These are phyloP conservation scores for Naganishia onofrii DNA, from an alignment of 768 basidiomycete genomes.

Conservation along the genomic window DNA sequence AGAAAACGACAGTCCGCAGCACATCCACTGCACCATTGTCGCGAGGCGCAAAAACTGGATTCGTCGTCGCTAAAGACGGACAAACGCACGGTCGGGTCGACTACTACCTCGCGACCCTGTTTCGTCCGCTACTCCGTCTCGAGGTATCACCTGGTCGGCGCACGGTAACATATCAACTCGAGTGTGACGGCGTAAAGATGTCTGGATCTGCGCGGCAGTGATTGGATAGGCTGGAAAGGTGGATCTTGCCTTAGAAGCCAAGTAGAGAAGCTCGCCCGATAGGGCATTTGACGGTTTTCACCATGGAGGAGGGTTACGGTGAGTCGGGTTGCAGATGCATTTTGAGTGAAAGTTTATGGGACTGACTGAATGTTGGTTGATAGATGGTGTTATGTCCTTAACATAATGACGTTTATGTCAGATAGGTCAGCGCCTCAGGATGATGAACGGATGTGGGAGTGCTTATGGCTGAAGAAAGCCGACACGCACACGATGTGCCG, in stretches of 20 bases:
- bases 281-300: slow-evolving; percentile 29
- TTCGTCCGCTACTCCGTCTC: too few relatives aligned
- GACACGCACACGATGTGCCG: slow-evolving; percentile 9
- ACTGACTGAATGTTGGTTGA: not conserved
- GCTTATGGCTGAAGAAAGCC: slow-evolving; percentile 26
- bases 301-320: slow-evolving; percentile 28
- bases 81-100: too few relatives aligned
- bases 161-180: too few relatives aligned
- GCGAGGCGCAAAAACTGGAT: too few relatives aligned
- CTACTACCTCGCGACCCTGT: too few relatives aligned
- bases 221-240: not conserved
- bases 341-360: too few relatives aligned
- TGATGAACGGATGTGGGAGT: slow-evolving; percentile 21
- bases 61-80: too few relatives aligned
- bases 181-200: too few relatives aligned
- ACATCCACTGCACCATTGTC: too few relatives aligned
- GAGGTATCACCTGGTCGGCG: too few relatives aligned
- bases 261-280: slow-evolving; percentile 24
- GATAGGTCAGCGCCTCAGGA: slow-evolving; percentile 28
- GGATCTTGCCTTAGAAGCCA: not conserved
- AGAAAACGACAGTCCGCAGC: too few relatives aligned
- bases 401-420: slow-evolving; percentile 27
- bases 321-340: not conserved
- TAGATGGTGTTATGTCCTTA: slow-evolving; percentile 11
- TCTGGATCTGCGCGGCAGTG: too few relatives aligned